These are phyloP conservation scores for Juglanconis juglandina DNA, from an alignment of 2,329 filamentous ascomycete genomes.

Conservation along the genomic window DNA sequence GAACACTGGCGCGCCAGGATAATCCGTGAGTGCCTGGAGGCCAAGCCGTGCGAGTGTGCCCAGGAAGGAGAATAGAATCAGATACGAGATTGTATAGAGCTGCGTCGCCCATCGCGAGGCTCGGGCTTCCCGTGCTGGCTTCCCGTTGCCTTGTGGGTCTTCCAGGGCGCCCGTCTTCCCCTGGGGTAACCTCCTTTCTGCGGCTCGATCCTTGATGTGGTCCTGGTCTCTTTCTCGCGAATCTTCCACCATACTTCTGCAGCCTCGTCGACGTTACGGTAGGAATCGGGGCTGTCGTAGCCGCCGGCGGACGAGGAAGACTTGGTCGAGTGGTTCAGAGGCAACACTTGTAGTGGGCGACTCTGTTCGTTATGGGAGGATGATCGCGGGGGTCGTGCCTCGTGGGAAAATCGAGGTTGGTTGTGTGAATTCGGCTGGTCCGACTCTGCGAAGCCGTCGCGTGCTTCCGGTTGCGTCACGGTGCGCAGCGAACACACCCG, in stretches of 20 bases:
- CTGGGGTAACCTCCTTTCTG: background rate
- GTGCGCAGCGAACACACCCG: background rate
- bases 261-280: constrained; percentile 23
- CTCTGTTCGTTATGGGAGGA: background rate
- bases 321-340: background rate
- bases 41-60: constrained; percentile 83
- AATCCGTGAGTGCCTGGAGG: constrained; percentile 73
- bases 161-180: background rate
- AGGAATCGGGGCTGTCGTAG: constrained; percentile 25
- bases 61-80: constrained; percentile 79
- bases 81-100: constrained; percentile 73
- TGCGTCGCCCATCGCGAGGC: constrained; percentile 53
- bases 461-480: constrained; percentile 5
- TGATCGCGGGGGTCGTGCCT: background rate
- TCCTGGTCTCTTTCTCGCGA: constrained; percentile 23
- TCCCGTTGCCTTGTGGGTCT: background rate
- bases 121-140: background rate
- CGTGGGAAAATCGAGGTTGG: background rate
- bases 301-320: background rate
- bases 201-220: constrained; percentile 13
- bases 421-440: constrained; percentile 1
- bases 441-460: constrained; percentile 1
- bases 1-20: constrained; percentile 74
- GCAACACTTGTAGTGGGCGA: background rate
- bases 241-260: too few relatives aligned